A percentile compares a stretch with the other conserved stretches of the same genome.
Conservation (phyloP, 345 rosid genomes). For the Rhodamnia argentea region DNA sequence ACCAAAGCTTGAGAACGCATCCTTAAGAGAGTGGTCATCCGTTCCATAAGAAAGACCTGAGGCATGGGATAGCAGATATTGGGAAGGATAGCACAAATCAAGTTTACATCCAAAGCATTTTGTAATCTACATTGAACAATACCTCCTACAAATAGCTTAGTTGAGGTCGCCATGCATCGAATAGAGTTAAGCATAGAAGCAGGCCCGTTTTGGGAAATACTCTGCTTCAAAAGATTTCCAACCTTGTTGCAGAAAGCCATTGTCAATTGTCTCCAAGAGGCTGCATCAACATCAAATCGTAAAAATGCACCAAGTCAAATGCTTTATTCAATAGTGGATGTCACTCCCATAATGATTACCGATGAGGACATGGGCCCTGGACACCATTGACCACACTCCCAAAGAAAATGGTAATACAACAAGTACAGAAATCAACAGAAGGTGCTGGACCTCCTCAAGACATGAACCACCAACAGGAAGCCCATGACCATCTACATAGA, state of each 20-base stretch:
- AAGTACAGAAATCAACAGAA: not conserved
- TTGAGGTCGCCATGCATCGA: conserved; percentile 34
- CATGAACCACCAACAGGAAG: not conserved
- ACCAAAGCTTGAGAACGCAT: conserved; percentile 29
- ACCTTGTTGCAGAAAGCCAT: conserved; percentile 67
- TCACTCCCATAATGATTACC: not conserved
- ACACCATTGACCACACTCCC: not conserved
- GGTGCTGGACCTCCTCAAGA: not conserved
- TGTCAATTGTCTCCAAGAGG: not conserved
- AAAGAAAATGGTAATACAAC: not conserved
- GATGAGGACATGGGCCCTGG: not conserved
- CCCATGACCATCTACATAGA: not conserved
- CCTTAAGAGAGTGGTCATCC: conserved; percentile 24
- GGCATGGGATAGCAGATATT: not conserved
- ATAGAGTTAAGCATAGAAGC: conserved; percentile 47
- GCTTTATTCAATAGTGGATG: not conserved
- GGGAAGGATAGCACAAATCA: not conserved
- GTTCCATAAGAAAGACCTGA: conserved; percentile 28
- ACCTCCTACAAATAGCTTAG: conserved; percentile 86
- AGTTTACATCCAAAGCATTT: not conserved
- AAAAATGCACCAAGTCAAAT: not conserved
- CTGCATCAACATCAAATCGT: not conserved
- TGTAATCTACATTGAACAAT: not conserved
- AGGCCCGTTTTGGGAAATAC: conserved; percentile 23
- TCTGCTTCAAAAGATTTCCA: conserved; percentile 42